A percentile compares a stretch with the other conserved stretches of the same genome.
phyloP scores from a whole-genome alignment of 192 early-diverging fungal species.

The Phlyctochytrium arcticum region DNA sequence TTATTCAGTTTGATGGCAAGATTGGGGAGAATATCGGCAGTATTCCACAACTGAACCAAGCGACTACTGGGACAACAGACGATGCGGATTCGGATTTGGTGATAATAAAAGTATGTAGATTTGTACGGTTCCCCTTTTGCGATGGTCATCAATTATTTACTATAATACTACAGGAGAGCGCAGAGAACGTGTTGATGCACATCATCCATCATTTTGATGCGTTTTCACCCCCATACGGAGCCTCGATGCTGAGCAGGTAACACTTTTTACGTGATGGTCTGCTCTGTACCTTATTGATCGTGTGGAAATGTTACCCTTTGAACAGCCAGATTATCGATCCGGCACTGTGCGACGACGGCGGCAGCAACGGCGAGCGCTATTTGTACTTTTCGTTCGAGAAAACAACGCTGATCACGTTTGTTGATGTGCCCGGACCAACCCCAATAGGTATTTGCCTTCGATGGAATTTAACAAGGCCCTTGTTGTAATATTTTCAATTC shows the following conservation, averaged over 20 bases:
- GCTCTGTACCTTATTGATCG: too few species aligned
- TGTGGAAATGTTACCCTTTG: not conserved
- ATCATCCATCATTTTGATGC: constrained; percentile 67
- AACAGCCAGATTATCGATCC: constrained; percentile 38
- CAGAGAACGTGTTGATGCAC: constrained; percentile 67
- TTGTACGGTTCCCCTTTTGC: too few species aligned
- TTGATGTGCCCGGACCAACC: constrained; percentile 54
- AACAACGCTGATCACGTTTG: constrained; percentile 64
- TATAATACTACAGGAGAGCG: constrained; percentile 47
- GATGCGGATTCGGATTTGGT: too few species aligned
- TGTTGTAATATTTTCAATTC: not conserved
- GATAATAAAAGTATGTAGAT: too few species aligned
- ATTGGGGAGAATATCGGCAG: too few species aligned
- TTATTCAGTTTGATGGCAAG: constrained; percentile 1
- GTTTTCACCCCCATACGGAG: constrained; percentile 57
- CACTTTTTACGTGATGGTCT: too few species aligned
- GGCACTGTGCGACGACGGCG: constrained; percentile 25
- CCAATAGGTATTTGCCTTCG: constrained; percentile 27
- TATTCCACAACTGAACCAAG: too few species aligned
- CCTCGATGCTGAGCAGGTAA: constrained; percentile 53
- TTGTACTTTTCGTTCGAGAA: constrained; percentile 74
- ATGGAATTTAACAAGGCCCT: not conserved
- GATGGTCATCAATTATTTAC: too few species aligned
- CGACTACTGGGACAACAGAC: too few species aligned
- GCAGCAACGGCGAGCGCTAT: constrained; percentile 35